Evolutionary conservation across 306 rosid species (phyloP).

Genomic region (Vigna reflexopilosa): DNA sequence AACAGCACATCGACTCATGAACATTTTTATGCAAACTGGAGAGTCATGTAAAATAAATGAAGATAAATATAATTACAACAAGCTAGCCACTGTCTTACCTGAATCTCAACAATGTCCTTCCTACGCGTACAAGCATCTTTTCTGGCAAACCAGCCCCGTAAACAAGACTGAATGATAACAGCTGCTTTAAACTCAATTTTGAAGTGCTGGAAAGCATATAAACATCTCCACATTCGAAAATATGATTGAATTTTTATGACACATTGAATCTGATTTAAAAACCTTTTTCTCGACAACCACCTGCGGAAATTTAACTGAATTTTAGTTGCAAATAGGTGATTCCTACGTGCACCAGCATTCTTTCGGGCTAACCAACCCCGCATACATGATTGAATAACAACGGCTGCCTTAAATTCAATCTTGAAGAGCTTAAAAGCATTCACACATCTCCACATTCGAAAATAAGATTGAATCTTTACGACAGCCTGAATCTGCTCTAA

Average conservation of each 20-base stretch:
- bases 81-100: slow-evolving; percentile 58
- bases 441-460: slow-evolving; percentile 72
- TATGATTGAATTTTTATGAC: slow-evolving; percentile 63
- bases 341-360: slow-evolving; percentile 54
- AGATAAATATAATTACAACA: slow-evolving; percentile 24
- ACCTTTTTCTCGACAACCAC: slow-evolving; percentile 67
- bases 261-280: slow-evolving; percentile 62
- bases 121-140: slow-evolving; percentile 54
- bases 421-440: slow-evolving; percentile 60
- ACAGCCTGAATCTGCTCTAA: slow-evolving; percentile 60
- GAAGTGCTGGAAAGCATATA: slow-evolving; percentile 57
- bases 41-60: slow-evolving; percentile 26
- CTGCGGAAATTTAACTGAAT: slow-evolving; percentile 68
- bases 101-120: slow-evolving; percentile 67
- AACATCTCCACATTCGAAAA: slow-evolving; percentile 73
- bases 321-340: slow-evolving; percentile 61
- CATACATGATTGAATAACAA: slow-evolving; percentile 67
- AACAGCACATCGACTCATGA: slow-evolving; percentile 6
- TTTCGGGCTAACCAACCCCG: slow-evolving; percentile 75
- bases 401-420: slow-evolving; percentile 55
- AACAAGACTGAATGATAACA: slow-evolving; percentile 69
- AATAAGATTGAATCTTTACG: slow-evolving; percentile 65
- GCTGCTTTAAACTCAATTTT: slow-evolving; percentile 59
- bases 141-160: slow-evolving; percentile 70
- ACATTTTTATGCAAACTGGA: neutral